Evolutionary conservation across 331 rosid genomes (phyloP), one percentile per base, ranked within the genome.

Genomic region (Acacia pycnantha): DNA sequence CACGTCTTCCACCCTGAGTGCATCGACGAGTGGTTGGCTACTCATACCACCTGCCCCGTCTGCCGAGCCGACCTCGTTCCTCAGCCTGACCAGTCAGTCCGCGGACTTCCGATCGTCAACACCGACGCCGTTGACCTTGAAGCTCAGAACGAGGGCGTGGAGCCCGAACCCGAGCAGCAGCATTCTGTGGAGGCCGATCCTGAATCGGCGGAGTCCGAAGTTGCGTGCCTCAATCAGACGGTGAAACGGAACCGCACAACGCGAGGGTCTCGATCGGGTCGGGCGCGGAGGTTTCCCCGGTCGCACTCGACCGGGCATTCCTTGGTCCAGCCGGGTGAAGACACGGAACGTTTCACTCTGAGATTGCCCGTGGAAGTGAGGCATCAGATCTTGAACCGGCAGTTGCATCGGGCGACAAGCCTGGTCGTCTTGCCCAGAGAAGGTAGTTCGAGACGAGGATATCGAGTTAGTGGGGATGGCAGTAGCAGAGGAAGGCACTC

Each of bases 301-400:
- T 96, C 99, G 11, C 97, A 96, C 86, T 89, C 99, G 44, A 96
- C 99, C 35, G 99, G 99, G 0, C 99, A 96, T 53, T 93, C 99
- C 0, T 0, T 90, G 77, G 80, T 95, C 13, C 97, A 86, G 71
- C 98, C 99, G 59, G 98, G 97, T 0, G 97, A 96, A 29, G 70
- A 88, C 67, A 93, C 94, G 0, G 98, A 93, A 40, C 89, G 99
- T 81, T 96, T 93, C 83, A 96, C 99, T 26, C 43, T 96, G 77
- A 83, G 94, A 44, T 26, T 96, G 19, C 99, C 99, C 11, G 79
- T 80, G 4, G 95, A 90, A 61, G 91, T 93, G 51, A 92, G 99
- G 65, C 89, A 91, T 53, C 91, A 90, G 50, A 41, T 96, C 0
- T 54, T 89, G 33, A 90, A 92, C 78, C 88, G 86, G 75, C n/a